Conservation (phyloP, 2,329 filamentous ascomycete genomes). For the Neurospora crassa region DNA sequence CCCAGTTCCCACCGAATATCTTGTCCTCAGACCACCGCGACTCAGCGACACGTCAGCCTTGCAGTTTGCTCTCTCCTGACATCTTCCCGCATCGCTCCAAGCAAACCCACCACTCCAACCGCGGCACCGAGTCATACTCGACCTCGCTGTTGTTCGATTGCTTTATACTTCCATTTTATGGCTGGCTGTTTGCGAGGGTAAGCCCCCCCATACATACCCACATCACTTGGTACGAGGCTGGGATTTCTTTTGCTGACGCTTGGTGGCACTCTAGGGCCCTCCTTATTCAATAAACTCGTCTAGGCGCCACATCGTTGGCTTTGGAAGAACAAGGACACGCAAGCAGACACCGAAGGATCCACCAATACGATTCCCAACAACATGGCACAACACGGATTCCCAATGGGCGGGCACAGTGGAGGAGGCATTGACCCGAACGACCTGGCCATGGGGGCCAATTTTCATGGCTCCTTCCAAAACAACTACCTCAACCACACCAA, state of each 20-base stretch:
- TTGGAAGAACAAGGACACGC: background rate
- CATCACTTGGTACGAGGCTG: background rate
- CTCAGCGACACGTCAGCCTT: background rate
- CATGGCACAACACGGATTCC: slow-evolving; percentile 50
- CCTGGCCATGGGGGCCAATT: slow-evolving; percentile 58
- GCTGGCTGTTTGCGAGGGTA: slow-evolving; percentile 2
- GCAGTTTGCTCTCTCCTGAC: background rate
- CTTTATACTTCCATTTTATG: slow-evolving; percentile 1
- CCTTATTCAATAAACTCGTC: background rate
- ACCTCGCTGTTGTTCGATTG: background rate
- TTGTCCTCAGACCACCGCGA: background rate
- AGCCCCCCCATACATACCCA: background rate
- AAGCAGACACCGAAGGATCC: background rate
- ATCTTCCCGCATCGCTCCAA: slow-evolving; percentile 1
- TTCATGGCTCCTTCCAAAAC: slow-evolving; percentile 53
- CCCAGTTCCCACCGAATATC: background rate
- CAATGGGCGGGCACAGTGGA: slow-evolving; percentile 45
- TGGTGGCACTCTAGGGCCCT: background rate
- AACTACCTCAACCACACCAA: slow-evolving; percentile 42
- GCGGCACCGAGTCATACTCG: slow-evolving; percentile 1
- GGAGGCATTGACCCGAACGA: slow-evolving; percentile 76
- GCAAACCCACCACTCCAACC: background rate
- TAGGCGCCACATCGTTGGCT: background rate
- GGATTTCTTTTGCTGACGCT: background rate
- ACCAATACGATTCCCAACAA: slow-evolving; percentile 4